phyloP scores from a whole-genome alignment of 2,329 filamentous ascomycete species.

The Cadophora gregata region DNA sequence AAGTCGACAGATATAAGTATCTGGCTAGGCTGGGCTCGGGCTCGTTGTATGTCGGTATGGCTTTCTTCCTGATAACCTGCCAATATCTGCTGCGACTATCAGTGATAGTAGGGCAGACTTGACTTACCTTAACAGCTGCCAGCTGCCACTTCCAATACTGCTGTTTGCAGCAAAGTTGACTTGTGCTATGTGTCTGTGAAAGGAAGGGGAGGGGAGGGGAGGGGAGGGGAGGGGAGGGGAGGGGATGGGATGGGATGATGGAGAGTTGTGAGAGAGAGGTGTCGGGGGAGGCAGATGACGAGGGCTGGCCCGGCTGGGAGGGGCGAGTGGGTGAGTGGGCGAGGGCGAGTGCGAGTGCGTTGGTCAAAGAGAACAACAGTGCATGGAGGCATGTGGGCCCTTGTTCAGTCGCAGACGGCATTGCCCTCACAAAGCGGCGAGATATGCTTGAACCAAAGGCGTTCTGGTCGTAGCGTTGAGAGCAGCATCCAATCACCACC shows the following conservation, averaged over 20 bases:
- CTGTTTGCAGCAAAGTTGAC: neutral
- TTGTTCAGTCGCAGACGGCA: neutral
- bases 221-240: neutral
- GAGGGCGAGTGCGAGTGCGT: neutral
- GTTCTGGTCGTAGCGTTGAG: conserved; percentile 11
- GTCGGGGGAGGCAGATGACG: neutral
- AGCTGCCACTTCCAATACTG: neutral
- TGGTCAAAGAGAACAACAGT: neutral
- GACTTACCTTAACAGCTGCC: conserved; percentile 2
- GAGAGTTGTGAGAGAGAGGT: neutral
- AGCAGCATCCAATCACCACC: neutral
- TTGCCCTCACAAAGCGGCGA: conserved; percentile 10
- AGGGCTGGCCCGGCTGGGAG: neutral
- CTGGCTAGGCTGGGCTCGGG: neutral
- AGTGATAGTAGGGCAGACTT: conserved; percentile 14
- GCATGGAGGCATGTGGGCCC: neutral
- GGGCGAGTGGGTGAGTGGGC: no score
- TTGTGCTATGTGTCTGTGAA: conserved; percentile 4
- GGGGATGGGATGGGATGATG: neutral
- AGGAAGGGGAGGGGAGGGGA: conserved; percentile 5
- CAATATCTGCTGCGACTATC: neutral
- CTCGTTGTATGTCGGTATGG: neutral
- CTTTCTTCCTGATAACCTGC: neutral
- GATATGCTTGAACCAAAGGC: conserved; percentile 13
- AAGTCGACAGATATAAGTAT: conserved; percentile 15